Evolutionary conservation across 106 monocot genomes (phyloP).

Genomic region (Triglochin maritima): DNA sequence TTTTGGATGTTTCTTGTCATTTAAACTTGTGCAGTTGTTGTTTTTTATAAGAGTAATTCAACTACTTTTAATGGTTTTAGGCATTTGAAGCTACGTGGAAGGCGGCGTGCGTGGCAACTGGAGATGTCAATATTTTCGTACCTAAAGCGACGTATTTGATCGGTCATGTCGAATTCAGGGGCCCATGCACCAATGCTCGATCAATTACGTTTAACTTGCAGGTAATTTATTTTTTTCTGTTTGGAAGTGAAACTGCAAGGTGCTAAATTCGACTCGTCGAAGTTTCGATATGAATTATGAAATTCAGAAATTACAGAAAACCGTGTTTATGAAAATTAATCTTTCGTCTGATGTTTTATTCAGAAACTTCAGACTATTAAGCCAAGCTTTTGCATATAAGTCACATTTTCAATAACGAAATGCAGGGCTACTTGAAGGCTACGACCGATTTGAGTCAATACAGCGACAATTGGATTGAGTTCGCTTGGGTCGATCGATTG

Average conservation of each 20-base stretch:
- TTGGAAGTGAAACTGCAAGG: neutral
- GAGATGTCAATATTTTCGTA: constrained; percentile 25
- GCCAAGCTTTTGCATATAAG: neutral
- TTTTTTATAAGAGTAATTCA: neutral
- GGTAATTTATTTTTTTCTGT: constrained; percentile 14
- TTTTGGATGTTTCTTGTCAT: neutral
- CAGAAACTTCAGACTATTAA: neutral
- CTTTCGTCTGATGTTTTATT: neutral
- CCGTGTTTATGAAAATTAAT: too few species aligned
- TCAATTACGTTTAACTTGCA: constrained; percentile 29
- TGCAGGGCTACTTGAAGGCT: constrained; percentile 23
- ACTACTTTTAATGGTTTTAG: constrained; percentile 10
- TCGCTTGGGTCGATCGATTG: constrained; percentile 33
- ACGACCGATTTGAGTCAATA: constrained; percentile 9
- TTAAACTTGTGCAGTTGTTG: too few species aligned
- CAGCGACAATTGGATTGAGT: constrained; percentile 52
- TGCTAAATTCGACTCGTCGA: too few species aligned
- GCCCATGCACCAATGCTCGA: constrained; percentile 38
- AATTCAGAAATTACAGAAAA: too few species aligned
- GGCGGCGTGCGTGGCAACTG: constrained; percentile 34
- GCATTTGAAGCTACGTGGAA: constrained; percentile 53
- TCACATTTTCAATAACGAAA: neutral
- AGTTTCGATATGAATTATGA: too few species aligned
- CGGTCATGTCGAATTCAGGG: constrained; percentile 34
- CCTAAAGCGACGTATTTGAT: constrained; percentile 40